Conservation (phyloP, 495 filamentous ascomycete species). For the Cudoniella acicularis region DNA sequence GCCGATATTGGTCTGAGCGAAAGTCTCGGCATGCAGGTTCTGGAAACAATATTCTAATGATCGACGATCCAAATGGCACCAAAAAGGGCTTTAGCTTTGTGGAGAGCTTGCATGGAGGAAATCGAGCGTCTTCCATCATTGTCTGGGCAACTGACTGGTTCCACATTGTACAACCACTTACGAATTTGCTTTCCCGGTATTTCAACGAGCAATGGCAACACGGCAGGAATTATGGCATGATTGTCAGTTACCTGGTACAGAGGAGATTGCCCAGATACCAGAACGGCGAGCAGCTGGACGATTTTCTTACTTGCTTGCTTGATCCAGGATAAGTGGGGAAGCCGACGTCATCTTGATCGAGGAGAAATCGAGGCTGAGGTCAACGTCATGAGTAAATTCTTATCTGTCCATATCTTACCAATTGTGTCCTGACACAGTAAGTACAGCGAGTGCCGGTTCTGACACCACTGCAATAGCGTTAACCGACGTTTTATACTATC, state of each 20-base stretch:
- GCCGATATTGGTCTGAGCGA: conserved; percentile 50
- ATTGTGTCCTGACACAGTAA: too few relatives aligned
- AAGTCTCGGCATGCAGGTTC: conserved; percentile 48
- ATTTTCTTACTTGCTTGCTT: conserved; percentile 55
- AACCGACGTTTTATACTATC: conserved; percentile 48
- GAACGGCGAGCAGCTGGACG: conserved; percentile 50
- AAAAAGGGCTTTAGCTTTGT: conserved; percentile 37
- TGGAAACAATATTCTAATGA: conserved; percentile 39
- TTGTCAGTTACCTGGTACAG: conserved; percentile 38
- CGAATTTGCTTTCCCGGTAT: too few relatives aligned
- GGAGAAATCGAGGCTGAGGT: conserved; percentile 35
- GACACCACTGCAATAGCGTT: conserved; percentile 54
- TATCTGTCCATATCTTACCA: too few relatives aligned
- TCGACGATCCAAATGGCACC: conserved; percentile 39
- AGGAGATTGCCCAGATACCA: conserved; percentile 40
- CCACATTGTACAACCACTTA: too few relatives aligned
- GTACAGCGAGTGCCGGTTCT: conserved; percentile 54
- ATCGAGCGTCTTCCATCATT: too few relatives aligned
- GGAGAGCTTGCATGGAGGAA: conserved; percentile 43
- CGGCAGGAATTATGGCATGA: conserved; percentile 21
- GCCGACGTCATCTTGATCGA: conserved; percentile 29
- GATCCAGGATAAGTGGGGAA: conserved; percentile 49
- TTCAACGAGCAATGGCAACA: conserved; percentile 33
- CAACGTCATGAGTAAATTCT: conserved; percentile 37
- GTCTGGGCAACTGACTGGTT: too few relatives aligned